Evolutionary conservation across 495 filamentous ascomycete genomes (phyloP).

Genomic region (Aspergillus baeticus): DNA sequence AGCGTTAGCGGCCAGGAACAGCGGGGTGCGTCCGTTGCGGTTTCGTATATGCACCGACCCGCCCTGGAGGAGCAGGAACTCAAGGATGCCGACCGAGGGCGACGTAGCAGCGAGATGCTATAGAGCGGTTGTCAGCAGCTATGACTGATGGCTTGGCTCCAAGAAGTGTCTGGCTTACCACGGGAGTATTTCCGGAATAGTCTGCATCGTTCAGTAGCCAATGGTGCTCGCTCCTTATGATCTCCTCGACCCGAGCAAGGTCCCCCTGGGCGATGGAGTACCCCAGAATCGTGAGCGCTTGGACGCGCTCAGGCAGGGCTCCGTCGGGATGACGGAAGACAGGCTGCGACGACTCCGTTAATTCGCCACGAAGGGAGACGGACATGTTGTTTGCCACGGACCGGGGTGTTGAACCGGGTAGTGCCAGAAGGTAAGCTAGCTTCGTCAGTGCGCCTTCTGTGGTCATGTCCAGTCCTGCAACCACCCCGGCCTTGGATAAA

Average conservation of each 20-base stretch:
- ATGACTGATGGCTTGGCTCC: too few species aligned
- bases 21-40: conserved; percentile 73
- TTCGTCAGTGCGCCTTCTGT: conserved; percentile 94
- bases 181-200: conserved; percentile 87
- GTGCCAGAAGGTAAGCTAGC: conserved; percentile 80
- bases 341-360: conserved; percentile 68
- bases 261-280: conserved; percentile 80
- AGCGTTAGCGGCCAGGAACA: conserved; percentile 71
- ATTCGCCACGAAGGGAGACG: conserved; percentile 74
- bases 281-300: conserved; percentile 67
- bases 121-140: too few species aligned
- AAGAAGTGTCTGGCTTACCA: conserved; percentile 60
- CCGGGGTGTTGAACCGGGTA: conserved; percentile 56
- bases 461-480: conserved; percentile 91
- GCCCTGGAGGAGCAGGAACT: conserved; percentile 70
- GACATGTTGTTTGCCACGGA: conserved; percentile 74
- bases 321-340: conserved; percentile 72
- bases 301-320: conserved; percentile 42
- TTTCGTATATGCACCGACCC: conserved; percentile 88
- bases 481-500: conserved; percentile 83
- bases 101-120: conserved; percentile 67
- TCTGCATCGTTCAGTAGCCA: conserved; percentile 76
- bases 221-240: conserved; percentile 64
- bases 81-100: conserved; percentile 60
- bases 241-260: conserved; percentile 56